Evolutionary conservation across 2,329 filamentous ascomycete species (phyloP), one percentile per base, ranked within the genome.

Genomic region (Claviceps lovelessii): DNA sequence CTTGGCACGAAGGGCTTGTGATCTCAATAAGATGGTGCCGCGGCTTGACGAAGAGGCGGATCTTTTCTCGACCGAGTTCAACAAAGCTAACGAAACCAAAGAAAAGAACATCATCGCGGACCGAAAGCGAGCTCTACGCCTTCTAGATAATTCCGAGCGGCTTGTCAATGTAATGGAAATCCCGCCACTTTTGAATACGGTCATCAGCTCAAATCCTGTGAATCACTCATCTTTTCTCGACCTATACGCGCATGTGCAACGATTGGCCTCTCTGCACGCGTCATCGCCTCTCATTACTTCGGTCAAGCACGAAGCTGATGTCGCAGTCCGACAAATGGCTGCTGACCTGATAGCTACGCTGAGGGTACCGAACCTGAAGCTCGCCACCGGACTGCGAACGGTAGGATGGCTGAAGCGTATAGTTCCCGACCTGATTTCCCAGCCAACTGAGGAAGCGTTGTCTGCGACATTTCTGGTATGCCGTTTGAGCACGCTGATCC

Each of bases 221-320:
- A 94, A 89, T 61, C 95, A 96, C 72, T 85, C 90, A 2, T 88
- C 89, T 0, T 90, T 90, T 0, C 76, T 98, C 39, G 93, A 98
- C 68, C 77, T 98, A 2, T 86, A 95, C 65, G 85, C 88, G n/a
- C 93, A 97, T 67, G 93, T 96, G 65, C 88, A 88, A 61, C 82
- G 93, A 8, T 76, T 98, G 6, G 83, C 90, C 57, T 81, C 83
- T 0, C 74, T 97, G 33, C 95, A 96, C 66, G 86, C 90, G 0
- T 76, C 84, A 53, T 95, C 90, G 0, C 73, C 79, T 0, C 74
- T 97, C 47, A 79, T 97, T 31, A 76, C 76, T 19, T 84, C 85
- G 29, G 84, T 97, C 23, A 77, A 83, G 10, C 66, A 72, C 2
- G 88, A 96, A 66, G 88, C 91, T 10, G 89, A 95, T 62, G 82